Percentiles rank a stretch among this genome's conserved stretches.
These are phyloP conservation scores for Rhizopogon parksii DNA, from an alignment of 1,284 basidiomycete species.

Conservation along the genomic window DNA sequence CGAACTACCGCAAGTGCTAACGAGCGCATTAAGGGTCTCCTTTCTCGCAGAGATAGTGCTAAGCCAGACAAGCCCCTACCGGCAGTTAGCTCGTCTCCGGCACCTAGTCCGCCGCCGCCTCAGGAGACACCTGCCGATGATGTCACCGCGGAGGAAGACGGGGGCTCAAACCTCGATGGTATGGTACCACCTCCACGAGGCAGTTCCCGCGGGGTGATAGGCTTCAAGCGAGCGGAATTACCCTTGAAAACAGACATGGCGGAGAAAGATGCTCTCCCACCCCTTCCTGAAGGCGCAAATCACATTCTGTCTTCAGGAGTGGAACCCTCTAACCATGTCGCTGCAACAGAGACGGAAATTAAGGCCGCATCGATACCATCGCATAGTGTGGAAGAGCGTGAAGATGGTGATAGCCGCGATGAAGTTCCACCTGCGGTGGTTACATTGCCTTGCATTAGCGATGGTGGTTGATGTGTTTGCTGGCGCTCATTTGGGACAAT, in stretches of 20 bases:
- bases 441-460: not conserved
- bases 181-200: conserved; percentile 16
- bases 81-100: conserved; percentile 18
- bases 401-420: not conserved
- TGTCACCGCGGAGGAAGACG: conserved; percentile 8
- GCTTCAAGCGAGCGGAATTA: conserved; percentile 9
- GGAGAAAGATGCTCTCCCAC: not conserved
- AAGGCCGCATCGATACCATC: not conserved
- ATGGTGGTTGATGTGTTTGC: not conserved
- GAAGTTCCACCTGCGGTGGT: not conserved
- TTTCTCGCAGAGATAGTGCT: conserved; percentile 23
- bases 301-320: not conserved
- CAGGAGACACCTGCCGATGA: conserved; percentile 8
- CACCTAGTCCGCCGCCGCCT: conserved; percentile 4
- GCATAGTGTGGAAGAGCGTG: not conserved
- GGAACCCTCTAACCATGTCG: not conserved
- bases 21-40: conserved; percentile 28
- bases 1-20: conserved; percentile 22
- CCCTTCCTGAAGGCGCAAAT: conserved; percentile 1
- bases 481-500: not conserved
- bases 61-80: conserved; percentile 26
- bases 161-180: conserved; percentile 12
- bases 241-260: not conserved
- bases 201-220: conserved; percentile 11
- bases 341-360: not conserved